Base-by-base conservation (phyloP, 495 filamentous ascomycete genomes). In the Aspergillus cavernicola region DNA sequence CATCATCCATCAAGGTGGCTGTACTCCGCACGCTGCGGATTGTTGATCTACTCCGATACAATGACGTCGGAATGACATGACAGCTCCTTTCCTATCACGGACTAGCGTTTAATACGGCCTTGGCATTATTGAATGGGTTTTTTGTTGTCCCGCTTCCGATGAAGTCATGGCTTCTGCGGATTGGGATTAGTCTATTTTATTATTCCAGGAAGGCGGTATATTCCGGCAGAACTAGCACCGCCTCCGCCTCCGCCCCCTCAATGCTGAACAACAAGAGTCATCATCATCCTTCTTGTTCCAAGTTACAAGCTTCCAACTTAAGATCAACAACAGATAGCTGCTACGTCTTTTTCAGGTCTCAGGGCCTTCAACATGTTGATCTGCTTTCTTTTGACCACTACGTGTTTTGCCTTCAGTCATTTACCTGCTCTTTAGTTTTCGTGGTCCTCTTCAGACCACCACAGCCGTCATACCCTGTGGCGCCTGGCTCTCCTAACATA, bases 321-420 rank as follows among this genome's bases (percentile, higher is more conserved):
- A 28, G 11, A 12, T 36, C 19, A 33, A 6, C 4, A 15, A 47
- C 16, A 47, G 16, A 47, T 24, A 36, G 44, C 24, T 36, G 29
- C 18, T 24, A 12, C 43, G 10, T 38, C 59, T 16, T 36, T 36
- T 20, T 48, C 45, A 32, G 52, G 53, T 55, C 53, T 53, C 41
- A 49, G 28, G 51, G 51, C 54, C 31, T 38, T 19, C 48, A 57
- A 36, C 55, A 64, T 64, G 61, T 58, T 60, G 44, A 52, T 53
- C 31, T 48, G 52, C 38, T 54, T 36, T 44, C 26, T 13, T 39
- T 37, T 24, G 2, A 29, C 6, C 12, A 38, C 36, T 35, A 15
- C 43, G 6, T 22, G 38, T 22, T 39, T 24, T 42, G 29, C 38
- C 24, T 55, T 28, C 10, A 26, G 28, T 10, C 31, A 36, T 36